These are phyloP conservation scores for Penicillium polonicum DNA, from an alignment of 2,329 filamentous ascomycete genomes.

Conservation along the genomic window DNA sequence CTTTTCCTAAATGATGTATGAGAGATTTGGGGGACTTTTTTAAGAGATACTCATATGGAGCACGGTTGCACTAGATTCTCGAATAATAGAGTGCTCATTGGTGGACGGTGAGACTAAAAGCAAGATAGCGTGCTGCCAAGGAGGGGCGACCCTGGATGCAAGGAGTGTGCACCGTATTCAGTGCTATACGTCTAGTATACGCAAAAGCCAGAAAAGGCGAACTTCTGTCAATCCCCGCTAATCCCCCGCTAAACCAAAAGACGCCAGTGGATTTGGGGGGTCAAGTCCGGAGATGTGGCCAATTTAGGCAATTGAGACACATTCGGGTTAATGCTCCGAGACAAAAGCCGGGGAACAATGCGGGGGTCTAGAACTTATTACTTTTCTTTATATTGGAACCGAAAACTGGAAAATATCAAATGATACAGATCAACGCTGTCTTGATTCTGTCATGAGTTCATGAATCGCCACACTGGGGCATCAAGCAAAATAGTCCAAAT, in stretches of 20 bases:
- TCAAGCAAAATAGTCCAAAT: not conserved
- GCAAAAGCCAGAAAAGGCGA: not conserved
- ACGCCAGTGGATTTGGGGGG: not conserved
- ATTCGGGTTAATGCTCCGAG: slow-evolving; percentile 8
- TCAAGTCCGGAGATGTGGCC: not conserved
- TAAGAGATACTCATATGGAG: not conserved
- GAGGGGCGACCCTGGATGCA: not conserved
- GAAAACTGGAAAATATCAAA: not conserved
- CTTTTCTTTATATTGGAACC: not conserved
- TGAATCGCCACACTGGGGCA: slow-evolving; percentile 8
- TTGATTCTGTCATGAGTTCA: slow-evolving; percentile 17
- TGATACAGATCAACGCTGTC: slow-evolving; percentile 11
- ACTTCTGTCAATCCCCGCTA: not conserved
- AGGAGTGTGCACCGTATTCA: not conserved
- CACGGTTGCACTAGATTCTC: not conserved
- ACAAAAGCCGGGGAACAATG: slow-evolving; percentile 7
- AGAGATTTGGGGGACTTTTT: not conserved
- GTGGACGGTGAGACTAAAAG: not conserved
- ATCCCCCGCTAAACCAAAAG: not conserved
- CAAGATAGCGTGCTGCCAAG: slow-evolving; percentile 1
- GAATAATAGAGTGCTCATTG: not conserved
- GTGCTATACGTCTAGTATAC: not conserved
- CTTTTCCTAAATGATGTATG: not conserved
- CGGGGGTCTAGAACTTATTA: not conserved
- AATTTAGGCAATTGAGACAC: not conserved